A percentile compares a stretch with the other conserved stretches of the same genome.
Evolutionary conservation across 306 rosid genomes (phyloP).

Genomic region (Cotoneaster glaucophyllus): DNA sequence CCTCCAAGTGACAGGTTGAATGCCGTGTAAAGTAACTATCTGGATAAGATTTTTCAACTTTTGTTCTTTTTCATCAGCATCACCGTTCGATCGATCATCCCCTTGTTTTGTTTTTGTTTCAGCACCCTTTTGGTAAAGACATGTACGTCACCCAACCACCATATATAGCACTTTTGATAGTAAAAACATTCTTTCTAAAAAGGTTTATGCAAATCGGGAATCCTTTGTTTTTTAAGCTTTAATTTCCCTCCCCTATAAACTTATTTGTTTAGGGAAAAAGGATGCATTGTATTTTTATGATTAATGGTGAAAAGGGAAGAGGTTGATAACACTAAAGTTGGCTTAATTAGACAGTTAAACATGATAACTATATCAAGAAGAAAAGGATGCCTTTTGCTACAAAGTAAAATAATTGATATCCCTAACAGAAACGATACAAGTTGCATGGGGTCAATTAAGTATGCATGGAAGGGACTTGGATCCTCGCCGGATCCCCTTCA

Average conservation of each 20-base stretch:
- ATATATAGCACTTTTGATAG: constrained; percentile 9
- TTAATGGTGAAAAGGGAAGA: constrained; percentile 2
- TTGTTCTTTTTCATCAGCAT: constrained; percentile 22
- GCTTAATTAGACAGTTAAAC: constrained; percentile 5
- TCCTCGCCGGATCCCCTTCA: too few relatives aligned
- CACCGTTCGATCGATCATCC: not conserved
- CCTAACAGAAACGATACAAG: constrained; percentile 5
- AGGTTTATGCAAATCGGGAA: constrained; percentile 2
- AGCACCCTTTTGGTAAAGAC: constrained; percentile 20
- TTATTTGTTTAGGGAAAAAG: not conserved
- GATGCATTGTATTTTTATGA: not conserved
- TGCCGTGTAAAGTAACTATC: constrained; percentile 54
- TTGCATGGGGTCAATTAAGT: constrained; percentile 22
- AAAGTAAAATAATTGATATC: not conserved
- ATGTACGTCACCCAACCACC: constrained; percentile 27
- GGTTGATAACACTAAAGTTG: not conserved
- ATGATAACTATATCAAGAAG: not conserved
- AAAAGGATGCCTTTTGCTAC: constrained; percentile 5
- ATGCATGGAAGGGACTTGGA: not conserved
- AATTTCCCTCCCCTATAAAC: not conserved
- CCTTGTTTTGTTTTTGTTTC: not conserved
- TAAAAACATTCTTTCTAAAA: constrained; percentile 15
- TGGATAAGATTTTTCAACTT: constrained; percentile 39
- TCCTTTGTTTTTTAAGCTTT: constrained; percentile 17
- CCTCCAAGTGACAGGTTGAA: constrained; percentile 11